Evolutionary conservation across 176 grass and related monocot genomes (phyloP).

Genomic region (Zea luxurians): DNA sequence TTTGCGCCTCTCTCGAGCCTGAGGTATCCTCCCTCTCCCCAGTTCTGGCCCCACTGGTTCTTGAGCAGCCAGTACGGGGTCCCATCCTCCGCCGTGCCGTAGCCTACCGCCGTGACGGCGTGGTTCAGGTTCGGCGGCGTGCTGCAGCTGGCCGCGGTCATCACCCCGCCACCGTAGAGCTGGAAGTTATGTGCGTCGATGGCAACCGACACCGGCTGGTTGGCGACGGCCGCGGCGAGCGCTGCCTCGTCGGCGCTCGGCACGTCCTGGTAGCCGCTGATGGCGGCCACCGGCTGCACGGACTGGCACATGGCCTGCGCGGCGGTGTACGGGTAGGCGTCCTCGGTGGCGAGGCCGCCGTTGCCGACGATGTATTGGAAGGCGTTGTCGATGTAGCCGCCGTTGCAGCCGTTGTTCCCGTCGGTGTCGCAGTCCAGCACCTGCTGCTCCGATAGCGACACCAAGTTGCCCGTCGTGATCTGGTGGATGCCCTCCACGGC

Average conservation of each 20-base stretch:
- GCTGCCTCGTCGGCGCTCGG: neutral
- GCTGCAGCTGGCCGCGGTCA: neutral
- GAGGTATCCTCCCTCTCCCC: neutral
- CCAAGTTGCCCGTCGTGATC: neutral
- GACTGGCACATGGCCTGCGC: neutral
- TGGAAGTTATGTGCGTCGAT: slow-evolving; percentile 1
- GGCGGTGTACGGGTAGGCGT: neutral
- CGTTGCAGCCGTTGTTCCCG: slow-evolving; percentile 15
- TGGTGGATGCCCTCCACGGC: slow-evolving; percentile 25
- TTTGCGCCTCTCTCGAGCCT: neutral
- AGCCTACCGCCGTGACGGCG: neutral
- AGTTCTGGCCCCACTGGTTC: neutral
- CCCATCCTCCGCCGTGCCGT: neutral
- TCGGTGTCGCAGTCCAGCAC: slow-evolving; percentile 22
- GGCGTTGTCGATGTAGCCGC: slow-evolving; percentile 23
- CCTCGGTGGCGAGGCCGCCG: slow-evolving; percentile 5
- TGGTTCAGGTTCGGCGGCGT: neutral
- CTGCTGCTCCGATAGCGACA: slow-evolving; percentile 33
- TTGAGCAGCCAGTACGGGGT: slow-evolving; percentile 12
- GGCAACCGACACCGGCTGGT: neutral
- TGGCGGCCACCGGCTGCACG: neutral
- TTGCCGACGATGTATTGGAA: slow-evolving; percentile 24
- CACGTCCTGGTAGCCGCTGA: neutral
- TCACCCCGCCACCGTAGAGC: neutral
- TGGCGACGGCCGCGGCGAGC: neutral